Evolutionary conservation across 1,284 basidiomycete species (phyloP), one percentile per base, ranked within the genome.

Genomic region (Cryptococcus sp.): DNA sequence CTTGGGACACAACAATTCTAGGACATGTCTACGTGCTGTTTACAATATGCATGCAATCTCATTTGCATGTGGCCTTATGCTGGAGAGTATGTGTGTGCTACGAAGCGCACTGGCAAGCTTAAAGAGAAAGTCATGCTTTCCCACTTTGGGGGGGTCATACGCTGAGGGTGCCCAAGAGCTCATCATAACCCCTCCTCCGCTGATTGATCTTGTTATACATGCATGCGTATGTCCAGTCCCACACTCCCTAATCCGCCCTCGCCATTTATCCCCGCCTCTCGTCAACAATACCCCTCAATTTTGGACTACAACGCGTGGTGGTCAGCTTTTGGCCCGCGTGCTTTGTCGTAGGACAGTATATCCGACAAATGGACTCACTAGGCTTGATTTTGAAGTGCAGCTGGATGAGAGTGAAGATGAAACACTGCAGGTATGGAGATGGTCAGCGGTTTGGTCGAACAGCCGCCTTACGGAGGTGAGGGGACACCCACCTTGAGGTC

Each of bases 351-450:
- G 11, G 24, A 37, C 12, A 20, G 13, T n/a, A n/a, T n/a, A 24
- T 11, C 9, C 23, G 35, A 7, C 13, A 11, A 37, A 13, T 37
- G 15, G 23, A 33, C 77, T 69, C 60, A 79, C 77, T 96, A 18
- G 95, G 95, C 83, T 98, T 98, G 83, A 98, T 98, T 81, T 98
- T 98, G 87, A 98, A 98, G 81, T 98, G 93, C 44, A 98, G 83
- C 13, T 91, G 91, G 75, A 98, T 98, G 63, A 98, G 83, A 18
- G 94, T 96, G 79, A 98, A 97, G 66, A 98, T 94, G 62, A 97
- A 84, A 78, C 93, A 97, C 94, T 97, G 70, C 1, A 55, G 16
- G 44, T n/a, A 20, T 23, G 2, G 23, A 53, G 38, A 24, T n/a
- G 0, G 42, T 55, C 39, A 57, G 53, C 37, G 37, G 18, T 28